Evolutionary conservation across 1,139 yeast genomes (phyloP).

Genomic region (Saccharomyces pastorianus): DNA sequence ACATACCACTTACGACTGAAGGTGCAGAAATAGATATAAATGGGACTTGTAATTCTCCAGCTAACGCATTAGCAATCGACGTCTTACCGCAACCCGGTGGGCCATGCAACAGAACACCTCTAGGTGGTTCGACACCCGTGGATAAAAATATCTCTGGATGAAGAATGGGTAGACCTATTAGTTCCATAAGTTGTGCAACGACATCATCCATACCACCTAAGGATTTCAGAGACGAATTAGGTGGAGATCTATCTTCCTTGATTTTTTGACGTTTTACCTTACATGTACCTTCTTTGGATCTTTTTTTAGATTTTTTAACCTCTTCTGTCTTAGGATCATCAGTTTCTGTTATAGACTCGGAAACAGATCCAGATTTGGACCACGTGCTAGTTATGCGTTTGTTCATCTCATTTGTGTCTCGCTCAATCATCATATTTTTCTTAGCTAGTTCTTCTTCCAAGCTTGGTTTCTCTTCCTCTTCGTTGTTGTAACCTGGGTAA

Average conservation of each 20-base stretch:
- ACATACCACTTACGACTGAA: slow-evolving; percentile 97
- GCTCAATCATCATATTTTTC: slow-evolving; percentile 50
- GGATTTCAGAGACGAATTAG: slow-evolving; percentile 56
- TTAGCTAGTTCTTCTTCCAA: slow-evolving; percentile 28
- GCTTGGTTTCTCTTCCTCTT: slow-evolving; percentile 19
- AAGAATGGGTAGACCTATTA: slow-evolving; percentile 81
- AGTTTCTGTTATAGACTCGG: slow-evolving; percentile 9
- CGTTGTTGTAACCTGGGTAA: slow-evolving; percentile 25
- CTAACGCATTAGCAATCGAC: slow-evolving; percentile 88
- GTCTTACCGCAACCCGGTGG: slow-evolving; percentile 99
- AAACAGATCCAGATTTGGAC: slow-evolving; percentile 35
- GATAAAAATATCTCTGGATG: slow-evolving; percentile 87
- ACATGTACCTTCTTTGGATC: slow-evolving; percentile 29
- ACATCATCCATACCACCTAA: slow-evolving; percentile 87
- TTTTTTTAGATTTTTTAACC: slow-evolving; percentile 21
- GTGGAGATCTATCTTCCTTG: slow-evolving; percentile 58
- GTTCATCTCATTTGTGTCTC: slow-evolving; percentile 59
- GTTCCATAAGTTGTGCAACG: slow-evolving; percentile 76
- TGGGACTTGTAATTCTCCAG: slow-evolving; percentile 91
- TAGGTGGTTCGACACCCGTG: slow-evolving; percentile 94
- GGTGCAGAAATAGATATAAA: slow-evolving; percentile 91
- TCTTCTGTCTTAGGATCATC: slow-evolving; percentile 14
- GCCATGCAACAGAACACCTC: slow-evolving; percentile 90
- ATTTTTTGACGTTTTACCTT: slow-evolving; percentile 32
- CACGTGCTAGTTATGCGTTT: slow-evolving; percentile 68